Evolutionary conservation across 1,284 basidiomycete species (phyloP).

Genomic region (Cutaneotrichosporon cutaneum): DNA sequence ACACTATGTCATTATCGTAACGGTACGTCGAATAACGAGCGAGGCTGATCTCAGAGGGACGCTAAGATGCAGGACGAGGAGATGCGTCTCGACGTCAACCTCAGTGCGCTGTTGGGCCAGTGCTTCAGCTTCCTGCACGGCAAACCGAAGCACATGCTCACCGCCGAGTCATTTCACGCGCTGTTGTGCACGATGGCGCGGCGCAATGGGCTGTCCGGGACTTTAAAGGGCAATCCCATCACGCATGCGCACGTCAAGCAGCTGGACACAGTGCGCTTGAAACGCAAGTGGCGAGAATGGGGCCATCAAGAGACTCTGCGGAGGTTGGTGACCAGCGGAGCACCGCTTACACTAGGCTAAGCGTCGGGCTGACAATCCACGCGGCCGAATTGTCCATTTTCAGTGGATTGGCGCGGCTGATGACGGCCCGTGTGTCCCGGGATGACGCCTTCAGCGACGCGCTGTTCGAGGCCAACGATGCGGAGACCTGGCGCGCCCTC

Average conservation of each 20-base stretch:
- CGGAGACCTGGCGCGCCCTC: slow-evolving; percentile 13
- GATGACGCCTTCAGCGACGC: slow-evolving; percentile 17
- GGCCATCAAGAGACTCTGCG: slow-evolving; percentile 16
- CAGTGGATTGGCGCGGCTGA: slow-evolving; percentile 11
- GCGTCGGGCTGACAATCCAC: slow-evolving; percentile 17
- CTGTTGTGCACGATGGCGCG: slow-evolving; percentile 13
- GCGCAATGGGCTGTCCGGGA: slow-evolving; percentile 14
- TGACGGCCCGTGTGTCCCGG: not conserved
- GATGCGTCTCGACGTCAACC: slow-evolving; percentile 8
- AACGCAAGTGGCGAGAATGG: slow-evolving; percentile 17
- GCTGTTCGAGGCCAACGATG: slow-evolving; percentile 19
- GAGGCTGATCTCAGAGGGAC: slow-evolving; percentile 11
- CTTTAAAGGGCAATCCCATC: slow-evolving; percentile 12
- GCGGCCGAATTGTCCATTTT: slow-evolving; percentile 15
- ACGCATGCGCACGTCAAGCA: slow-evolving; percentile 7
- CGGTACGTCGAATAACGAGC: not conserved
- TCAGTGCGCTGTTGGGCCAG: slow-evolving; percentile 18
- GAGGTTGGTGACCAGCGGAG: not conserved
- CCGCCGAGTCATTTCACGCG: slow-evolving; percentile 18
- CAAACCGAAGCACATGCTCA: slow-evolving; percentile 17
- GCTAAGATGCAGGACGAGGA: slow-evolving; percentile 12
- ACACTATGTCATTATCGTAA: slow-evolving; percentile 12
- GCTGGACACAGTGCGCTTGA: slow-evolving; percentile 6
- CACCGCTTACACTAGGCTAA: slow-evolving; percentile 6
- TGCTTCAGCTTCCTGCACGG: slow-evolving; percentile 21